Evolutionary conservation across 192 early-diverging fungal species (phyloP).

Genomic region (Dissophora globulifera): DNA sequence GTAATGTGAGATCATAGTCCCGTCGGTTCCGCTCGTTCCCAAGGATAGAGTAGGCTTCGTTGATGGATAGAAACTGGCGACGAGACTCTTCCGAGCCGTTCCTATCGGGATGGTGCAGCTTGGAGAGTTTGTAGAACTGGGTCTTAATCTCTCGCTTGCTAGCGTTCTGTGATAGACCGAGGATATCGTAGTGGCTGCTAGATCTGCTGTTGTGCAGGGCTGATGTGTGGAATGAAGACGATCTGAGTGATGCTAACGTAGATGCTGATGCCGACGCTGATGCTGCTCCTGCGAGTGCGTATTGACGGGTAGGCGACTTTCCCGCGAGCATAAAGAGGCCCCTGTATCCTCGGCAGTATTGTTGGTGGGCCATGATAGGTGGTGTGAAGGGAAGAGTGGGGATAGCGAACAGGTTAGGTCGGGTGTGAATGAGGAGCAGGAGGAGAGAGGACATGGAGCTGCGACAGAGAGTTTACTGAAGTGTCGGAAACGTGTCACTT

Average conservation of each 20-base stretch:
- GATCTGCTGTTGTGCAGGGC: constrained; percentile 1
- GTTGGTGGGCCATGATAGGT: too few species aligned
- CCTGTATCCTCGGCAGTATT: too few species aligned
- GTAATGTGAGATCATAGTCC: constrained; percentile 79
- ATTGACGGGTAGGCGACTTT: not conserved
- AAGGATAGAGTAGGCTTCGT: constrained; percentile 87
- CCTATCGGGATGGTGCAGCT: constrained; percentile 85
- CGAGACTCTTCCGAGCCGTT: constrained; percentile 78
- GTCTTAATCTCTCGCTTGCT: constrained; percentile 71
- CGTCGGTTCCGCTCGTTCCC: constrained; percentile 74
- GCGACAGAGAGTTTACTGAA: too few species aligned
- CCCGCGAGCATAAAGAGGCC: too few species aligned
- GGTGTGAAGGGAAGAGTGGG: too few species aligned
- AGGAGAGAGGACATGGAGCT: too few species aligned
- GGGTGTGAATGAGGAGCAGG: too few species aligned
- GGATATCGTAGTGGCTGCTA: constrained; percentile 57
- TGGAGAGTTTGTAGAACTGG: constrained; percentile 79
- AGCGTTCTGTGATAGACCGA: constrained; percentile 51
- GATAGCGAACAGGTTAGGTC: too few species aligned
- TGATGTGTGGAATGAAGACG: constrained; percentile 1
- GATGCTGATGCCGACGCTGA: not conserved
- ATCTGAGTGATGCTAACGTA: not conserved
- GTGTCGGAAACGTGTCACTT: too few species aligned
- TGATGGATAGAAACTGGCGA: constrained; percentile 78
- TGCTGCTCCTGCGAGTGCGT: not conserved